phyloP scores from a whole-genome alignment of 768 basidiomycete genomes.

The Pholiota conissans region DNA sequence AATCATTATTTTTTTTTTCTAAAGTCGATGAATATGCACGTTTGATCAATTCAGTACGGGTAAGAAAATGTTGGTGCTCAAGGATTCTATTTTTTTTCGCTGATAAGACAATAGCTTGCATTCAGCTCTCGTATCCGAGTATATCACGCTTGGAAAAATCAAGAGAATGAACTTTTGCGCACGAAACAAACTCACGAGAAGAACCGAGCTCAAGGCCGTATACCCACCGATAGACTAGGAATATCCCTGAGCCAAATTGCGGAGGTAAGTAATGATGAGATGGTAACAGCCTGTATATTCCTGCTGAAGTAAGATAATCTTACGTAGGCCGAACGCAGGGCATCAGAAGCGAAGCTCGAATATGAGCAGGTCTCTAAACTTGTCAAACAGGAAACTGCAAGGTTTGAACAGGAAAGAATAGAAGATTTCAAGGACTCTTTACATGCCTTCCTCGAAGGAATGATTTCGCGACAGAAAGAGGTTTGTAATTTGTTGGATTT shows the following conservation, averaged over 20 bases:
- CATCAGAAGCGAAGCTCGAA: conserved; percentile 81
- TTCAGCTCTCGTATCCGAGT: conserved; percentile 86
- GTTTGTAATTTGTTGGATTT: too few relatives aligned
- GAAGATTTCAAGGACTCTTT: conserved; percentile 89
- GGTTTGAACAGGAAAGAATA: conserved; percentile 92
- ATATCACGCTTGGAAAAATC: conserved; percentile 77
- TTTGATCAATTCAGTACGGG: conserved; percentile 83
- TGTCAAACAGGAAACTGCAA: conserved; percentile 83
- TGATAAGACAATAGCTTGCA: conserved; percentile 56
- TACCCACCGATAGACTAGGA: conserved; percentile 67
- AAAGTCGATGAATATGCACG: conserved; percentile 96
- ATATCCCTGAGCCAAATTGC: conserved; percentile 78
- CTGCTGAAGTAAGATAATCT: background rate
- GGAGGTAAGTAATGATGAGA: conserved; percentile 54
- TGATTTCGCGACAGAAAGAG: conserved; percentile 84
- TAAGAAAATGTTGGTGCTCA: conserved; percentile 33
- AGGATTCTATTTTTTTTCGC: background rate
- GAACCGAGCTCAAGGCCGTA: conserved; percentile 72
- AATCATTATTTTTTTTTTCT: too few relatives aligned
- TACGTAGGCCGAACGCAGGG: conserved; percentile 77
- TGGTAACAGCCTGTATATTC: background rate
- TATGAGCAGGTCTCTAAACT: conserved; percentile 88
- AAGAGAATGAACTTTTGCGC: conserved; percentile 73
- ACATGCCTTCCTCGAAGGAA: conserved; percentile 82
- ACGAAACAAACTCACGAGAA: conserved; percentile 80